These are phyloP conservation scores for Penicillium desertorum DNA, from an alignment of 495 filamentous ascomycete species.

Conservation along the genomic window DNA sequence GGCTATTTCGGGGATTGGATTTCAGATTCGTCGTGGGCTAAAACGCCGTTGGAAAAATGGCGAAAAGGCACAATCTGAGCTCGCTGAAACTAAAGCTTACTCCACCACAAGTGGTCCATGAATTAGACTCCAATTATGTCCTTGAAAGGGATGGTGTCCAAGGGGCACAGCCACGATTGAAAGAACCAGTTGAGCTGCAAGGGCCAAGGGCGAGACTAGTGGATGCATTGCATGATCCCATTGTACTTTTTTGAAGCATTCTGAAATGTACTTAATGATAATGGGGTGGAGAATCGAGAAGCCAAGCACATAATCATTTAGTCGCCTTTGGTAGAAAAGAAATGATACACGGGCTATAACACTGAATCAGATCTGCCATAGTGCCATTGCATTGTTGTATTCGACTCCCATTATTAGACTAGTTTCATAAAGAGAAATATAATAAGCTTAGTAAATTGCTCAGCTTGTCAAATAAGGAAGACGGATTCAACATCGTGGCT, in stretches of 20 bases:
- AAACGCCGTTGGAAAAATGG: neutral
- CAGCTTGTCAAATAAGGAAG: no score
- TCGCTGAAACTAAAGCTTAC: neutral
- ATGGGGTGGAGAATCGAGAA: neutral
- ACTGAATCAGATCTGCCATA: neutral
- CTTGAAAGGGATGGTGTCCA: no score
- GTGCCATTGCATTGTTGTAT: neutral
- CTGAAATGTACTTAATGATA: neutral
- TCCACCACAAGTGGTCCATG: neutral
- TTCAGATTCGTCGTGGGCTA: neutral
- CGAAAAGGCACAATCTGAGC: neutral
- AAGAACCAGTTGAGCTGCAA: neutral
- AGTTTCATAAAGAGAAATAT: neutral
- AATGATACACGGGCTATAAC: neutral
- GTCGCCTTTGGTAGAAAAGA: neutral
- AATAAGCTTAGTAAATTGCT: no score
- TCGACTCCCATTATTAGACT: neutral
- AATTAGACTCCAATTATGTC: neutral
- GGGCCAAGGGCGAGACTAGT: neutral
- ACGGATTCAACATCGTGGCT: no score
- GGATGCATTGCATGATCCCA: neutral
- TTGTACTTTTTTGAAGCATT: neutral
- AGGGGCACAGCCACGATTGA: neutral
- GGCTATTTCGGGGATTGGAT: neutral
- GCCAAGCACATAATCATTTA: neutral